Percentiles rank a stretch among this genome's conserved stretches.
Evolutionary conservation across 2,329 filamentous ascomycete species (phyloP).

Genomic region (Madurella mycetomatis): DNA sequence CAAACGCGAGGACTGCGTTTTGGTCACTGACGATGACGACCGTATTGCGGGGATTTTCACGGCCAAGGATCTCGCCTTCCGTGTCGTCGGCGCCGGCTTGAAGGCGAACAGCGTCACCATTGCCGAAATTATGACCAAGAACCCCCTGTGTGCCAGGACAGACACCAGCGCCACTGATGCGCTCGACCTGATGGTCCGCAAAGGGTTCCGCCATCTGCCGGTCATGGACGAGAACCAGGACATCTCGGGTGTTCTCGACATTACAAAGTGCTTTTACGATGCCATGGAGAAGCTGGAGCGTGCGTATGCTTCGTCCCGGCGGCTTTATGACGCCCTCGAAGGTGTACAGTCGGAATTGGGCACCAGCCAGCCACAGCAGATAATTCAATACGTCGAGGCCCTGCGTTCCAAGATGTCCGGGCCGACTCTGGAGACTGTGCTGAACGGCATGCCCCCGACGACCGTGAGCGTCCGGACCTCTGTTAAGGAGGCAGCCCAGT

Average conservation of each 20-base stretch:
- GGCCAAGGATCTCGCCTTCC: slow-evolving; percentile 95
- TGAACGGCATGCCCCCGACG: slow-evolving; percentile 86
- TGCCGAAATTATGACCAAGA: slow-evolving; percentile 99
- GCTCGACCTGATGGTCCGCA: slow-evolving; percentile 94
- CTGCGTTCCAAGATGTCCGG: slow-evolving; percentile 96
- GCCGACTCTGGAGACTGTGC: slow-evolving; percentile 87
- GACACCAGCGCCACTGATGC: slow-evolving; percentile 98
- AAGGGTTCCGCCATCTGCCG: slow-evolving; percentile 93
- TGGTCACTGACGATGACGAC: slow-evolving; percentile 97
- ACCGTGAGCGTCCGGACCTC: slow-evolving; percentile 95
- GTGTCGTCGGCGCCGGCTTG: slow-evolving; percentile 85
- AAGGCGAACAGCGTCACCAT: slow-evolving; percentile 90
- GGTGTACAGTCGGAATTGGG: slow-evolving; percentile 96
- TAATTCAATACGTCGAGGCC: slow-evolving; percentile 98
- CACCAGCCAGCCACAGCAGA: slow-evolving; percentile 93
- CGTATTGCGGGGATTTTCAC: slow-evolving; percentile 98
- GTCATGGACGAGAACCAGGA: slow-evolving; percentile 99
- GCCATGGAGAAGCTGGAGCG: slow-evolving; percentile 99
- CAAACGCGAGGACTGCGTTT: slow-evolving; percentile 94
- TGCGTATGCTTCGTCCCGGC: slow-evolving; percentile 95
- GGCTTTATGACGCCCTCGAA: slow-evolving; percentile 94
- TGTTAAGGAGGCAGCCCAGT: slow-evolving; percentile 86
- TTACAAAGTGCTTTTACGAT: slow-evolving; percentile 99
- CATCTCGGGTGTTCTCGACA: slow-evolving; percentile 95
- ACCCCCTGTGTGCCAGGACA: slow-evolving; percentile 92